Evolutionary conservation across 441 rosid species (phyloP), one percentile per base, ranked within the genome.

Genomic region (Euphorbia celastroides): DNA sequence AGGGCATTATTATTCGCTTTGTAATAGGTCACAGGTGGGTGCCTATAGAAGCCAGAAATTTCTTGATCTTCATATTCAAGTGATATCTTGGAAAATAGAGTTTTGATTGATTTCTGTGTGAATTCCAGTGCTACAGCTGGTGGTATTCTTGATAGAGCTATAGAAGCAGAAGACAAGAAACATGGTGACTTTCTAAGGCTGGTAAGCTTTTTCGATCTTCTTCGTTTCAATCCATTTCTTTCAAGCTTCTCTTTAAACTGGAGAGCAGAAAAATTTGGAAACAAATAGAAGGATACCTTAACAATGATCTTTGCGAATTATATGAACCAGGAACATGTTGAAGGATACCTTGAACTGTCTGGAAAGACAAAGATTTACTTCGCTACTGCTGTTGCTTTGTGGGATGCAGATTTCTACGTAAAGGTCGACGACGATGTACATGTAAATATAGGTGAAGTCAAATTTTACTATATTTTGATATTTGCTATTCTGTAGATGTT

Each of bases 311-410:
- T 20, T 70, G 20, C 17, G 20, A 65, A 67, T 50, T 32, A 51
- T 72, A 52, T 67, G 56, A 70, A 46, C 82, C 81, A 88, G 98
- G 96, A 89, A 22, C 96, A 92, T 65, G 92, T 88, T 62, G 95
- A 92, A 77, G 96, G 98, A 60, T 92, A 92, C 79, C 96, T 89
- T 59, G 98, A 95, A 92, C 72, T 92, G 32, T 96, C 88, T 80
- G 98, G 89, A 68, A 92, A 89, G 64, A 88, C 86, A 84, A 96
- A 34, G 38, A 34, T 34, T 34, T 34, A 34, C 38, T 34, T 34
- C 38, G 38, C 38, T 34, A 34, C 38, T 34, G 38, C 38, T 9
- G 38, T 34, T 34, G 38, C 38, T 34, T 34, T 34, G 38, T 34
- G 38, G 38, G 38, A 34, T 34, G 38, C 38, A 34, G 38, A 34